These are phyloP conservation scores for Diplocarpon rosae DNA, from an alignment of 2,329 filamentous ascomycete species.

Conservation along the genomic window DNA sequence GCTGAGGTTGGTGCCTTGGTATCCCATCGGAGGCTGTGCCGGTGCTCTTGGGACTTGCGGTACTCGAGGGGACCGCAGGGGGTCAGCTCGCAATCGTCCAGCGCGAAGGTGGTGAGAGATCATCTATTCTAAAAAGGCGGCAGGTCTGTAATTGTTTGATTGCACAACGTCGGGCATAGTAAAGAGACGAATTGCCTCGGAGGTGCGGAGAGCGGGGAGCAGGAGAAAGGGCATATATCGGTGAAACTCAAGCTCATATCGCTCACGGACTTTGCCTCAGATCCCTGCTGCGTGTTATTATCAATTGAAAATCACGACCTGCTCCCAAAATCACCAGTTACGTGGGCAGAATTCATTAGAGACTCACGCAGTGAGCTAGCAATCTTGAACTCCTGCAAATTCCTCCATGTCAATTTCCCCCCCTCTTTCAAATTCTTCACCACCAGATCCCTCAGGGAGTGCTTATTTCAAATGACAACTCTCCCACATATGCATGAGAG, in stretches of 20 bases:
- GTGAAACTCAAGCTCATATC: constrained; percentile 8
- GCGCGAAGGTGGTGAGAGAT: constrained; percentile 5
- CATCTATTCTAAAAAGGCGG: neutral
- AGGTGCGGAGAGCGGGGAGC: neutral
- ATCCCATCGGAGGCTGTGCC: constrained; percentile 6
- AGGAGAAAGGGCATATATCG: constrained; percentile 6
- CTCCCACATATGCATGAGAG: neutral
- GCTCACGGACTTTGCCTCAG: constrained; percentile 3
- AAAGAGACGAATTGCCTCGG: too few relatives aligned
- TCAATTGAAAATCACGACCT: too few relatives aligned
- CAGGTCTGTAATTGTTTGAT: too few relatives aligned
- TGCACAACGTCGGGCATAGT: too few relatives aligned
- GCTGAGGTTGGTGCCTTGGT: neutral
- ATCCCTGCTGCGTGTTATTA: constrained; percentile 1
- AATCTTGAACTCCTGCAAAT: constrained; percentile 7
- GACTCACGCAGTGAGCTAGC: constrained; percentile 11
- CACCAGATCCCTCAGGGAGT: neutral
- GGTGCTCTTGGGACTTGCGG: constrained; percentile 7
- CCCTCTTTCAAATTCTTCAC: neutral
- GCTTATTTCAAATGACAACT: neutral
- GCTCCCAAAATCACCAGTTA: neutral
- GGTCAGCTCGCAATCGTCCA: constrained; percentile 8
- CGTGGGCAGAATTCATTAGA: neutral
- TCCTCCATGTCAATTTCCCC: neutral
- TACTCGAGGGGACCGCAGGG: neutral